Percentiles rank a stretch among this genome's conserved stretches.
Evolutionary conservation across 192 early-diverging fungal genomes (phyloP).

Genomic region (Allomyces arbusculus): DNA sequence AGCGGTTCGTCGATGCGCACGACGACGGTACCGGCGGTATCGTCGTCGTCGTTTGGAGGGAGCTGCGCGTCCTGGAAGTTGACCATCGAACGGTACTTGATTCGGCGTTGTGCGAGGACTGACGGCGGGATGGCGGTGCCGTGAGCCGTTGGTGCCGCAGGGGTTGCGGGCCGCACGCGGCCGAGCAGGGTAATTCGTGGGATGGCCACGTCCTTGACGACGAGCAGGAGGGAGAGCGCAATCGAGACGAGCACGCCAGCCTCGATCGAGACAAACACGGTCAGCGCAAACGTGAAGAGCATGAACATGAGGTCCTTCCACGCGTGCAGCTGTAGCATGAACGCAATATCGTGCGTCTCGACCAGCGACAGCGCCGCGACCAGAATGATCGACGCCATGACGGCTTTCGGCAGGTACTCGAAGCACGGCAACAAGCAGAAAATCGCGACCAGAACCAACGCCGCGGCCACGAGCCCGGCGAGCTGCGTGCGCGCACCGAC

Average conservation of each 20-base stretch:
- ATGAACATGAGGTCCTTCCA: conserved; percentile 70
- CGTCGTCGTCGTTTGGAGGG: conserved; percentile 24
- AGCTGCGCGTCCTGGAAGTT: too few species aligned
- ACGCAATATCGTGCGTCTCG: conserved; percentile 54
- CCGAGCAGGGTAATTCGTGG: conserved; percentile 59
- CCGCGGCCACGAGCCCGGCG: conserved; percentile 58
- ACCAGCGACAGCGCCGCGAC: conserved; percentile 63
- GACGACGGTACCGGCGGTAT: conserved; percentile 63
- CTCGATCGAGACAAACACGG: conserved; percentile 77
- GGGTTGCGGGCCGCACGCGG: conserved; percentile 5
- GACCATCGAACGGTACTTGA: too few species aligned
- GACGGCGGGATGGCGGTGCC: neutral
- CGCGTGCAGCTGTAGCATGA: conserved; percentile 54
- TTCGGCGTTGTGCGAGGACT: too few species aligned
- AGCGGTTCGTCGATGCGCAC: conserved; percentile 81
- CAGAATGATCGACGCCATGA: conserved; percentile 61
- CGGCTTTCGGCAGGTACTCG: conserved; percentile 62
- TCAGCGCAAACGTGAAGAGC: conserved; percentile 70
- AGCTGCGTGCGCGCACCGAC: conserved; percentile 82
- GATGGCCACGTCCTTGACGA: conserved; percentile 77
- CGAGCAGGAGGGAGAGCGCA: conserved; percentile 65
- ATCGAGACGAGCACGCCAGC: conserved; percentile 83
- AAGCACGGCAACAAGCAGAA: conserved; percentile 66
- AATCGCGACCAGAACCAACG: conserved; percentile 55
- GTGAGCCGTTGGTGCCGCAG: conserved; percentile 6